Evolutionary conservation across 441 rosid species (phyloP).

Genomic region (Populus hybrid): DNA sequence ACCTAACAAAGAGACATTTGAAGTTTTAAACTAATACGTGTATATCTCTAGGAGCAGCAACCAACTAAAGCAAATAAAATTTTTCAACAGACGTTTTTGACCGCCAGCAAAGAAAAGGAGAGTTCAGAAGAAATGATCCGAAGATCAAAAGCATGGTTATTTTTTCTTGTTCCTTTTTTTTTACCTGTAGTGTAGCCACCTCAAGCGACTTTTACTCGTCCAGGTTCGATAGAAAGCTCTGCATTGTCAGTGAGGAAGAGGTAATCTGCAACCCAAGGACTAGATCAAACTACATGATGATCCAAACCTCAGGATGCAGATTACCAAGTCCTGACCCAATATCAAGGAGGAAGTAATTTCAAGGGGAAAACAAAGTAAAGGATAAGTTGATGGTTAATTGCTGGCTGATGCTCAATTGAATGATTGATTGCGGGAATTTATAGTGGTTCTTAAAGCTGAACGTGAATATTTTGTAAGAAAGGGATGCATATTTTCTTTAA

Average conservation of each 20-base stretch:
- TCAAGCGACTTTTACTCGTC: background rate
- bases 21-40: background rate
- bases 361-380: background rate
- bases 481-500: conserved; percentile 9
- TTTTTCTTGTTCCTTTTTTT: background rate
- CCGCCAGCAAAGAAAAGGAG: background rate
- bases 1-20: background rate
- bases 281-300: conserved; percentile 33
- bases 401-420: conserved; percentile 16
- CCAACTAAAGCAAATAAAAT: background rate
- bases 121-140: background rate
- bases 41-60: background rate
- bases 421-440: conserved; percentile 39
- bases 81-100: background rate
- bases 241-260: conserved; percentile 57
- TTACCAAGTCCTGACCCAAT: conserved; percentile 67
- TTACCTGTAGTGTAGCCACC: background rate
- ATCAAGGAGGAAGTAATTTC: background rate
- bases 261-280: conserved; percentile 81
- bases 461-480: conserved; percentile 7
- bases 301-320: conserved; percentile 99
- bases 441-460: conserved; percentile 34
- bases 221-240: background rate
- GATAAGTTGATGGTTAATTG: background rate
- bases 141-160: background rate